These are phyloP conservation scores for Piromyces finnis DNA, from an alignment of 192 early-diverging fungal species.

Conservation along the genomic window DNA sequence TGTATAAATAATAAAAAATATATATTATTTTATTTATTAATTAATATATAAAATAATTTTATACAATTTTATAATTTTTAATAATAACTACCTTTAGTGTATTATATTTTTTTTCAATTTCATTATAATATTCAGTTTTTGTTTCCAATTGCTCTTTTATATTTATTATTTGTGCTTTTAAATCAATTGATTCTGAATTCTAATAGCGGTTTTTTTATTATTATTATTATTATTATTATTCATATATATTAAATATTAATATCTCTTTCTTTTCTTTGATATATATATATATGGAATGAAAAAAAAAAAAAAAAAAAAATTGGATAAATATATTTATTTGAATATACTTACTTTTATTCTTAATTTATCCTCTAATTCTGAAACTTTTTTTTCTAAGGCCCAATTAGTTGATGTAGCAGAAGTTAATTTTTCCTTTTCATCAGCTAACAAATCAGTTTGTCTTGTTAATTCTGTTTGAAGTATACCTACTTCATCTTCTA, in stretches of 20 bases:
- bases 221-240: too few species aligned
- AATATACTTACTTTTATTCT: not conserved
- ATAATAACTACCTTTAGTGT: not conserved
- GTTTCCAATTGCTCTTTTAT: not conserved
- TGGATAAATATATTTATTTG: too few species aligned
- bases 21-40: too few species aligned
- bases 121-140: not conserved
- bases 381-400: not conserved
- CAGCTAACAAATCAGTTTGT: not conserved
- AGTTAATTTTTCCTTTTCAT: not conserved
- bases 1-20: too few species aligned
- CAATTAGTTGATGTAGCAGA: not conserved
- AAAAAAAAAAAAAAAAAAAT: too few species aligned
- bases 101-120: not conserved
- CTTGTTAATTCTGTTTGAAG: not conserved
- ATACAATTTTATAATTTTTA: not conserved
- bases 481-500: not conserved
- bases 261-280: too few species aligned
- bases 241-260: too few species aligned
- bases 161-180: not conserved
- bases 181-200: not conserved
- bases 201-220: not conserved
- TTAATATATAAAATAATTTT: too few species aligned
- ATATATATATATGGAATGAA: too few species aligned
- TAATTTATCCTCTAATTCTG: not conserved